A percentile compares a stretch with the other conserved stretches of the same genome.
phyloP scores from a whole-genome alignment of 164 flowering plant genomes.

The Cinnamomum chago region DNA sequence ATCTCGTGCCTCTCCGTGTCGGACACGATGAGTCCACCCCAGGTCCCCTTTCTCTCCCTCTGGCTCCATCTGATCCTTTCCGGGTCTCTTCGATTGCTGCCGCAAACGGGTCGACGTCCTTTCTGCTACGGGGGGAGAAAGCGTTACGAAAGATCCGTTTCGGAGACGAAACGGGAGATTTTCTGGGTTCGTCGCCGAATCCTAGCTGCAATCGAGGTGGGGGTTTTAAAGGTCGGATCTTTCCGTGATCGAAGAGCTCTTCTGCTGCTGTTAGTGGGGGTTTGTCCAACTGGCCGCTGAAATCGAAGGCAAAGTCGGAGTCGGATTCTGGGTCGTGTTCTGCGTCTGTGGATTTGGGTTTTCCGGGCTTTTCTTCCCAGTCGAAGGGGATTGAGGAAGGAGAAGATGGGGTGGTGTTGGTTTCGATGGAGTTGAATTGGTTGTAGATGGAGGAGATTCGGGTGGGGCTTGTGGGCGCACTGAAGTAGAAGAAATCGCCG shows the following conservation, averaged over 20 bases:
- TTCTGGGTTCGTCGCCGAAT: constrained; percentile 4
- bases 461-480: constrained; percentile 41
- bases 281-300: constrained; percentile 36
- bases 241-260: constrained; percentile 71
- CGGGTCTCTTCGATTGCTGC: constrained; percentile 18
- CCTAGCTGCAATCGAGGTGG: constrained; percentile 37
- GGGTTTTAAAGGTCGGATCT: constrained; percentile 47
- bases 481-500: constrained; percentile 23
- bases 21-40: constrained; percentile 14
- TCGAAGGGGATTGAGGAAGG: constrained; percentile 27
- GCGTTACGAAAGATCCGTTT: constrained; percentile 31
- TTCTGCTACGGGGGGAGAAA: constrained; percentile 42
- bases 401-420: neutral
- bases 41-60: constrained; percentile 44
- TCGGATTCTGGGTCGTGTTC: constrained; percentile 3
- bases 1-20: constrained; percentile 47
- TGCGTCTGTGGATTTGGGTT: constrained; percentile 28
- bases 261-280: constrained; percentile 45
- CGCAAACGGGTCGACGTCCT: constrained; percentile 26
- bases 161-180: constrained; percentile 27
- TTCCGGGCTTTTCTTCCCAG: constrained; percentile 51
- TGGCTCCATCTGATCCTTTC: constrained; percentile 18
- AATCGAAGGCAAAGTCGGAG: constrained; percentile 59
- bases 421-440: constrained; percentile 13
- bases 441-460: constrained; percentile 20